phyloP scores from a whole-genome alignment of 257 asterid species.

The Marsdenia floribunda region DNA sequence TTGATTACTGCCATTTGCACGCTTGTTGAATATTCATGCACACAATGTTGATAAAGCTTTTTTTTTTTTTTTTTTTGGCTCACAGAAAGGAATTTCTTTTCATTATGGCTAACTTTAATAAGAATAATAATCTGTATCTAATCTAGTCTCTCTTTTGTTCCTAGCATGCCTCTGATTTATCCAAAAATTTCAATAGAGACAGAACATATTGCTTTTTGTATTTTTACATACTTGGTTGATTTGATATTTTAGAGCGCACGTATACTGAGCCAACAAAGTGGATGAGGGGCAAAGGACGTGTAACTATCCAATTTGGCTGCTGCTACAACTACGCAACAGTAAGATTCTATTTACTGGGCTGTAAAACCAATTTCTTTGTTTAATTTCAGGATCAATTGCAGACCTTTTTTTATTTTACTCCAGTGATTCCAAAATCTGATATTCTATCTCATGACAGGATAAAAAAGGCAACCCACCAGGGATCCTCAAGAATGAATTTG shows the following conservation, averaged over 20 bases:
- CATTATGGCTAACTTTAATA: neutral
- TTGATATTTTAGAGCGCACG: constrained; percentile 26
- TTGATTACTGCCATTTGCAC: neutral
- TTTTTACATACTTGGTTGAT: neutral
- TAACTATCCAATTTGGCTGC: constrained; percentile 47
- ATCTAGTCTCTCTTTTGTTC: neutral
- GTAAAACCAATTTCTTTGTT: neutral
- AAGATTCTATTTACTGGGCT: neutral
- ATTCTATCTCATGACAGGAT: constrained; percentile 26
- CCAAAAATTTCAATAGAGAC: neutral
- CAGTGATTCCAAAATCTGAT: neutral
- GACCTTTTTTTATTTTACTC: neutral
- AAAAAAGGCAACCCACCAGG: constrained; percentile 41
- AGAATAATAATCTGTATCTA: neutral
- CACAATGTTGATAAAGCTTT: neutral
- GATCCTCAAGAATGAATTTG: constrained; percentile 27
- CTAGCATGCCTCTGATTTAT: neutral
- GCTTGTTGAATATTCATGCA: neutral
- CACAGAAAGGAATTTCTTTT: neutral
- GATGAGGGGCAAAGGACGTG: constrained; percentile 48
- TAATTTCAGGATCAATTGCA: neutral
- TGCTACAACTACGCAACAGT: constrained; percentile 37
- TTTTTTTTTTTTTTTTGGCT: neutral
- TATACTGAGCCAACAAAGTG: constrained; percentile 40
- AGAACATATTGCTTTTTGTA: neutral